A percentile compares a stretch with the other conserved stretches of the same genome.
phyloP scores from a whole-genome alignment of 1,284 basidiomycete genomes.

The Hemileia vastatrix region DNA sequence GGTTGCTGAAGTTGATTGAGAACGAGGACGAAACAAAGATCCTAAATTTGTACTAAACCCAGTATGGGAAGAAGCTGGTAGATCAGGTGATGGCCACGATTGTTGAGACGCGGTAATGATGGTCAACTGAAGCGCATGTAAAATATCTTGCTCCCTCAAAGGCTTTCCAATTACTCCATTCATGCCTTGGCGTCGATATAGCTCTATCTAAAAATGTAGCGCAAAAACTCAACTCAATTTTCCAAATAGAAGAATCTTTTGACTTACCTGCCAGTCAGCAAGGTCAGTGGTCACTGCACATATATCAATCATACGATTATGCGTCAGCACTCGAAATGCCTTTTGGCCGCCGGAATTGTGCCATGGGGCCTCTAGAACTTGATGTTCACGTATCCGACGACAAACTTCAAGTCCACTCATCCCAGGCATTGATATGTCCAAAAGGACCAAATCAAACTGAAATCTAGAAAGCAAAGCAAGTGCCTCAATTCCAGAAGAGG shows the following conservation, averaged over 20 bases:
- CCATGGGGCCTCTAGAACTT: too few relatives aligned
- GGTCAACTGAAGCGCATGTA: slow-evolving; percentile 2
- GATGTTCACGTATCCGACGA: not conserved
- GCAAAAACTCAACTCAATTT: not conserved
- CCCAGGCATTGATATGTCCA: slow-evolving; percentile 16
- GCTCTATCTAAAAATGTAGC: slow-evolving; percentile 4
- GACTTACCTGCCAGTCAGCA: slow-evolving; percentile 15
- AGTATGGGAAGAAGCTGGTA: not conserved
- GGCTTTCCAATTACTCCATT: slow-evolving; percentile 20
- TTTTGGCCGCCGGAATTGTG: not conserved
- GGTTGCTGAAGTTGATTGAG: not conserved
- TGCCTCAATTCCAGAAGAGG: slow-evolving; percentile 8
- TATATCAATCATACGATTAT: slow-evolving; percentile 2
- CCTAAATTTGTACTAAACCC: not conserved
- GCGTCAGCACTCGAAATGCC: too few relatives aligned
- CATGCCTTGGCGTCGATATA: slow-evolving; percentile 2
- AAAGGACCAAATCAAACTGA: slow-evolving; percentile 11
- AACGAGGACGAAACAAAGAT: not conserved
- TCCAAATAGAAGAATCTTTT: not conserved
- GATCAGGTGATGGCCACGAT: not conserved
- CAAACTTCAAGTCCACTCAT: slow-evolving; percentile 11
- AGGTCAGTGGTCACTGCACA: slow-evolving; percentile 19
- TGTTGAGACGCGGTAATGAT: not conserved
- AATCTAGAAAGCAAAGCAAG: not conserved
- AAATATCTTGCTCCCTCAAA: slow-evolving; percentile 9